Conservation (phyloP, 768 basidiomycete genomes). For the Tulasnella sp. region DNA sequence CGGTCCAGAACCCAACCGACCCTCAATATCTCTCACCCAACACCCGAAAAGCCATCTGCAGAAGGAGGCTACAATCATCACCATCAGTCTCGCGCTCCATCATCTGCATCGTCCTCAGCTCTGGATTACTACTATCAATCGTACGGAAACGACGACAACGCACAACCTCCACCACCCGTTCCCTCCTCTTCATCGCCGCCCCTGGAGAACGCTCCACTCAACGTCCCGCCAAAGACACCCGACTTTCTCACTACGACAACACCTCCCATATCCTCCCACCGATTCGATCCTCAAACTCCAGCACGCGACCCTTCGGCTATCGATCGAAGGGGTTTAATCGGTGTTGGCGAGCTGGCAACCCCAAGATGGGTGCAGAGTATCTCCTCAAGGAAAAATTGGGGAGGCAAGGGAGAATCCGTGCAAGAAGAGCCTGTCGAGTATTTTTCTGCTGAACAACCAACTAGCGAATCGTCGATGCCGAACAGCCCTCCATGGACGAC, state of each 20-base stretch:
- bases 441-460: constrained; percentile 74
- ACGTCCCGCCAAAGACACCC: constrained; percentile 11
- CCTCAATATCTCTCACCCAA: neutral
- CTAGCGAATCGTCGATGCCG: constrained; percentile 61
- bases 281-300: constrained; percentile 41
- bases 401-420: constrained; percentile 26
- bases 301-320: constrained; percentile 68
- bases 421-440: constrained; percentile 41
- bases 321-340: constrained; percentile 80
- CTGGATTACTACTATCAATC: constrained; percentile 88
- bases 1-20: constrained; percentile 11
- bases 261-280: neutral
- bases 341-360: constrained; percentile 94
- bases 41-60: neutral
- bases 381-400: constrained; percentile 15
- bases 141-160: constrained; percentile 35
- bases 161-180: constrained; percentile 28
- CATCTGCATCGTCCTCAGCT: constrained; percentile 62
- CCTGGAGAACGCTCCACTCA: constrained; percentile 26
- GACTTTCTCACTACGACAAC: neutral
- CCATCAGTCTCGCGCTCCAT: constrained; percentile 10
- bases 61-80: neutral
- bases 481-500: neutral
- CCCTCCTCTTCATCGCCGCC: constrained; percentile 45
- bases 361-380: constrained; percentile 62